Evolutionary conservation across 345 rosid genomes (phyloP).

Genomic region (Capsella bursapastoris): DNA sequence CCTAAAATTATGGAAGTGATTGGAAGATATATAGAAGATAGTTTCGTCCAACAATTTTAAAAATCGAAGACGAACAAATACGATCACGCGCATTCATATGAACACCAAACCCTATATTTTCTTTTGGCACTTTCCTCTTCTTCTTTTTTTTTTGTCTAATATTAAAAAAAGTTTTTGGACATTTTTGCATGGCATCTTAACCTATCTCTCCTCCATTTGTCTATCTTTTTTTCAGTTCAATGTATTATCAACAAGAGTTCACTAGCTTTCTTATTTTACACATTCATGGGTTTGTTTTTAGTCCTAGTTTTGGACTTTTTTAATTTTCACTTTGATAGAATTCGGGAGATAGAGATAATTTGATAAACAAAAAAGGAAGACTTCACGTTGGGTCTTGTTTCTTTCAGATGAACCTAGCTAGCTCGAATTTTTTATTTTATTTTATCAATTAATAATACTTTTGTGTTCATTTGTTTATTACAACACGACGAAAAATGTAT

Average conservation of each 20-base stretch:
- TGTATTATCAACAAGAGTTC: constrained; percentile 37
- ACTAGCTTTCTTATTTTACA: not conserved
- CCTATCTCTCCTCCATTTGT: constrained; percentile 48
- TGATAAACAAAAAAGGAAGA: constrained; percentile 31
- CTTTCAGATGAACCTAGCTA: constrained; percentile 30
- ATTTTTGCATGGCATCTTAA: constrained; percentile 45
- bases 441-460: not conserved
- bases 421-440: not conserved
- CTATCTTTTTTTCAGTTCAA: constrained; percentile 41
- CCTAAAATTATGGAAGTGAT: constrained; percentile 43
- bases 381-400: constrained; percentile 38
- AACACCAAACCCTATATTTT: constrained; percentile 7
- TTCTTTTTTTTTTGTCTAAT: not conserved
- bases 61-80: not conserved
- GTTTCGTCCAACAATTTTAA: constrained; percentile 12
- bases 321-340: constrained; percentile 32
- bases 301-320: constrained; percentile 24
- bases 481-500: constrained; percentile 20
- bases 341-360: constrained; percentile 30
- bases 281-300: constrained; percentile 30
- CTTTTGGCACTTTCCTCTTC: constrained; percentile 13
- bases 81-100: constrained; percentile 37
- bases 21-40: constrained; percentile 1
- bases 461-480: not conserved
- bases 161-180: constrained; percentile 31